A percentile compares a stretch with the other conserved stretches of the same genome.
Conservation (phyloP, 2,329 filamentous ascomycete genomes). For the Lachnellula cervina region DNA sequence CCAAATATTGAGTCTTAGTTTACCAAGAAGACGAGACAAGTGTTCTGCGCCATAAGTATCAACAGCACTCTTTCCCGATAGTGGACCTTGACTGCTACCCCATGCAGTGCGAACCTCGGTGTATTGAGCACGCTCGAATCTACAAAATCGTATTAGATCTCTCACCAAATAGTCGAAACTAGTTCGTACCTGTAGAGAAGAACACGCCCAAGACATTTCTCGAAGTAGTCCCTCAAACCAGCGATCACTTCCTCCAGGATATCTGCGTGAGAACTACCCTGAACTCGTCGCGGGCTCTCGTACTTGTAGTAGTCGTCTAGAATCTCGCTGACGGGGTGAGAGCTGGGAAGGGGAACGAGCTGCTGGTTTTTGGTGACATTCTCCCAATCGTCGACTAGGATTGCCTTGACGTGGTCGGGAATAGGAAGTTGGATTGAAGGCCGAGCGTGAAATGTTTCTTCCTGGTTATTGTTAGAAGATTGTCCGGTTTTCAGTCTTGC, state of each 20-base stretch:
- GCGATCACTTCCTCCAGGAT: conserved; percentile 85
- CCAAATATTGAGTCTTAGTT: conserved; percentile 26
- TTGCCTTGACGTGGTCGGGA: conserved; percentile 83
- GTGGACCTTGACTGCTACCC: conserved; percentile 55
- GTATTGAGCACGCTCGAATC: conserved; percentile 88
- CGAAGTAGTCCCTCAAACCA: conserved; percentile 89
- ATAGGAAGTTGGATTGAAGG: conserved; percentile 83
- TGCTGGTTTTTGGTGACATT: conserved; percentile 94
- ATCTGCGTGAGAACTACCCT: conserved; percentile 68
- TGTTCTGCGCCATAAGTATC: conserved; percentile 95
- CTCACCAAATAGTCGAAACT: conserved; percentile 11
- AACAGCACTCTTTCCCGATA: conserved; percentile 64
- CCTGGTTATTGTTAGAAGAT: conserved; percentile 47
- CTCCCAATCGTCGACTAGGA: conserved; percentile 98
- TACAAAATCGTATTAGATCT: conserved; percentile 32
- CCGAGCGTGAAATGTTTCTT: conserved; percentile 78
- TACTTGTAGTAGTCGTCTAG: conserved; percentile 74
- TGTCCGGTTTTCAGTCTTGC: background rate
- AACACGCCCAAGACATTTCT: conserved; percentile 81
- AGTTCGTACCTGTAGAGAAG: conserved; percentile 66
- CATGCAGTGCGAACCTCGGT: conserved; percentile 69
- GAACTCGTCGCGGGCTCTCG: conserved; percentile 61
- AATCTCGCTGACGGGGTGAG: conserved; percentile 69
- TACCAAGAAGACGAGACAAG: conserved; percentile 82
- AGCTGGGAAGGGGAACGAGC: conserved; percentile 77